These are phyloP conservation scores for Xanthoconium purpureum DNA, from an alignment of 768 basidiomycete genomes.

Conservation along the genomic window DNA sequence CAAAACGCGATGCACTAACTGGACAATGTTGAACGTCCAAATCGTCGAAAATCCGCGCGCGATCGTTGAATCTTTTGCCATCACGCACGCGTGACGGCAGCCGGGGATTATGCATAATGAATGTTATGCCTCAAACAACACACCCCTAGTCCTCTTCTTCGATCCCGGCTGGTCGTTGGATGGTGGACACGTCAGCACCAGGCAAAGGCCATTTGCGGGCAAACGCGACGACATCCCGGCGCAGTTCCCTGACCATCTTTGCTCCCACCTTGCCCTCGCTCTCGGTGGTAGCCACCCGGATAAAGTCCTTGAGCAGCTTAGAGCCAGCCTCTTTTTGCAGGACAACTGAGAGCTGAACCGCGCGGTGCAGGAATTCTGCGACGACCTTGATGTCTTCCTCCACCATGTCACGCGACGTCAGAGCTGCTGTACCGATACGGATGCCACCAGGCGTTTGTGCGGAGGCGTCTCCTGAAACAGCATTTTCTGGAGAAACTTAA, in stretches of 20 bases:
- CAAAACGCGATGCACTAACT: neutral
- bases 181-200: constrained; percentile 58
- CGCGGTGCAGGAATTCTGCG: constrained; percentile 88
- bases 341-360: constrained; percentile 83
- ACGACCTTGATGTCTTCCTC: constrained; percentile 86
- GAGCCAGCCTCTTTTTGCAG: constrained; percentile 94
- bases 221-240: constrained; percentile 77
- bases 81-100: neutral
- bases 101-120: neutral
- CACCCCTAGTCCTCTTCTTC: constrained; percentile 45
- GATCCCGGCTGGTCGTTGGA: constrained; percentile 61
- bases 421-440: constrained; percentile 89
- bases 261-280: constrained; percentile 71
- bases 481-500: constrained; percentile 63
- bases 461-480: constrained; percentile 93
- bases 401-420: constrained; percentile 92
- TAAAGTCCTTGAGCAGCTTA: constrained; percentile 95
- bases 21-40: constrained; percentile 36
- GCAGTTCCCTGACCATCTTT: constrained; percentile 67
- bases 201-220: constrained; percentile 91
- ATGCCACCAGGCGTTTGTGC: constrained; percentile 97
- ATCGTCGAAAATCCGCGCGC: constrained; percentile 21
- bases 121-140: neutral
- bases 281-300: constrained; percentile 69
- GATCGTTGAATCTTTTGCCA: constrained; percentile 57